Percentiles rank a stretch among this genome's conserved stretches.
phyloP scores from a whole-genome alignment of 768 basidiomycete species.

The Suillus brevipes region DNA sequence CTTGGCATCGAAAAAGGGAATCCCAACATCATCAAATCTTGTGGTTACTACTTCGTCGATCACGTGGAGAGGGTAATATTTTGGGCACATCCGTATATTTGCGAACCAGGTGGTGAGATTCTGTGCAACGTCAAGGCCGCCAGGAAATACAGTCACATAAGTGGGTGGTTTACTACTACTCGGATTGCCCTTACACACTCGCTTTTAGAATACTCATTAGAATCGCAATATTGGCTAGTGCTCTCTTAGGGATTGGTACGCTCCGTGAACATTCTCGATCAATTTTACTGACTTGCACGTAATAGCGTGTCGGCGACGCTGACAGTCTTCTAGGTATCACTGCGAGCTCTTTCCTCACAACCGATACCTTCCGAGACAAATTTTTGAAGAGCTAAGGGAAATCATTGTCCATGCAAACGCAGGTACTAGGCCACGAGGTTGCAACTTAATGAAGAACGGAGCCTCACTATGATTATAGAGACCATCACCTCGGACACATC shows the following conservation, averaged over 20 bases:
- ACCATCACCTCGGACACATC: conserved; percentile 19
- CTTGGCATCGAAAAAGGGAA: neutral
- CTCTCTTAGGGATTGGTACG: neutral
- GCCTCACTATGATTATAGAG: conserved; percentile 14
- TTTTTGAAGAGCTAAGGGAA: conserved; percentile 10
- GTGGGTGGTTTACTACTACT: conserved; percentile 6
- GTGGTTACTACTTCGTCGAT: conserved; percentile 16
- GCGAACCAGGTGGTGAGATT: conserved; percentile 5
- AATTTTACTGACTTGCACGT: neutral
- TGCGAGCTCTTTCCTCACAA: conserved; percentile 20
- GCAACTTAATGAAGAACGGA: neutral
- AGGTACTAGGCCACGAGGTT: neutral
- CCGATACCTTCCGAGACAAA: conserved; percentile 5
- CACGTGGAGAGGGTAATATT: conserved; percentile 8
- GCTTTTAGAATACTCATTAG: conserved; percentile 23
- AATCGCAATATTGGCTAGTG: conserved; percentile 29
- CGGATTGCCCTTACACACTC: neutral
- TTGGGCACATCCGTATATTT: conserved; percentile 10
- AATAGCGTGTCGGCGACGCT: neutral
- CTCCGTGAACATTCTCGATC: neutral
- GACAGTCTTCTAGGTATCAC: conserved; percentile 22
- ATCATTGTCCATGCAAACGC: conserved; percentile 15
- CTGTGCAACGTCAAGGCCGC: conserved; percentile 12
- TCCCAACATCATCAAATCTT: conserved; percentile 1
- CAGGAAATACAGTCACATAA: conserved; percentile 13